A percentile compares a stretch with the other conserved stretches of the same genome.
Evolutionary conservation across 176 grass and related monocot genomes (phyloP).

Genomic region (Cenchrus americanus): DNA sequence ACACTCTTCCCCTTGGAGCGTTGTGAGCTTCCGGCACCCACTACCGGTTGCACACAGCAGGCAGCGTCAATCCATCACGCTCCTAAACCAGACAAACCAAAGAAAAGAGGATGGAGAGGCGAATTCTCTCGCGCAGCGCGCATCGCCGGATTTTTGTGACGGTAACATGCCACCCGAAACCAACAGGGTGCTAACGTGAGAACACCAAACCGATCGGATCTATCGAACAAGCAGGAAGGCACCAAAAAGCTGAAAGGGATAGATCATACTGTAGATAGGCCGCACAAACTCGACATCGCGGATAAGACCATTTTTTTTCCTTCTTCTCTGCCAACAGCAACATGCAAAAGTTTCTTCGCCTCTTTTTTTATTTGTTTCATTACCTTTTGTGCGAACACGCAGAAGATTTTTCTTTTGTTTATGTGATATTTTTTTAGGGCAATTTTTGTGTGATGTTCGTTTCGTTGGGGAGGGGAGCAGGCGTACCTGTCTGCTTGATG

Average conservation of each 20-base stretch:
- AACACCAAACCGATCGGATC: not conserved
- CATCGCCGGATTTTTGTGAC: not conserved
- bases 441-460: not conserved
- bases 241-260: conserved; percentile 8
- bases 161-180: not conserved
- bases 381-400: not conserved
- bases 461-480: not conserved
- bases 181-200: not conserved
- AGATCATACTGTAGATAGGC: too few relatives aligned
- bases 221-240: not conserved
- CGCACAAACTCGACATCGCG: not conserved
- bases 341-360: not conserved
- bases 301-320: not conserved
- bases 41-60: not conserved
- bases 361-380: not conserved
- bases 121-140: not conserved
- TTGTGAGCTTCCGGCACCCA: not conserved
- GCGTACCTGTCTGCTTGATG: conserved; percentile 76
- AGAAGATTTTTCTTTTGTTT: not conserved
- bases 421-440: too few relatives aligned
- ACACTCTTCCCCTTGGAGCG: not conserved
- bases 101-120: not conserved
- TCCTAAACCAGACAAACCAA: not conserved
- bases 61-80: not conserved
- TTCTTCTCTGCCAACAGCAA: too few relatives aligned